These are phyloP conservation scores for Ceratocystis eucalypticola DNA, from an alignment of 2,329 filamentous ascomycete species.

Conservation along the genomic window DNA sequence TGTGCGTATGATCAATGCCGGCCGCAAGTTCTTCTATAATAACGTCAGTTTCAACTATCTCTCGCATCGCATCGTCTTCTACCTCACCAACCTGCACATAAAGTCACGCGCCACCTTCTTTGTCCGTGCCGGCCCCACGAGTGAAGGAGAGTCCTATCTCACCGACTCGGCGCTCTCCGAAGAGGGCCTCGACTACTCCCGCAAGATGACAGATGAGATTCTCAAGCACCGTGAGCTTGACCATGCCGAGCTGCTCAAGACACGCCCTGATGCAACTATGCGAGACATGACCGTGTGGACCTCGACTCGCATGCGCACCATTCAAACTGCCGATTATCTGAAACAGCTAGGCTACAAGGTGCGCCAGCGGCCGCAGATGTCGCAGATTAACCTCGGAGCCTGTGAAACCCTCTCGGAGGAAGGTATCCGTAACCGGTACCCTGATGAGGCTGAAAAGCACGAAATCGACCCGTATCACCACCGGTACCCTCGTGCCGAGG, in stretches of 20 bases:
- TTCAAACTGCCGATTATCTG: conserved; percentile 79
- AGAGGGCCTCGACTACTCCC: conserved; percentile 66
- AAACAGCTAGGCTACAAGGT: conserved; percentile 69
- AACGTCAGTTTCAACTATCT: conserved; percentile 95
- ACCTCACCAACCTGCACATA: conserved; percentile 93
- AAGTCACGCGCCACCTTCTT: conserved; percentile 92
- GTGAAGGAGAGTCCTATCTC: conserved; percentile 85
- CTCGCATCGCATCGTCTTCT: conserved; percentile 94
- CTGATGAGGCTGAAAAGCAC: conserved; percentile 85
- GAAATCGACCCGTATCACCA: conserved; percentile 94
- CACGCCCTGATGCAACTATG: conserved; percentile 52
- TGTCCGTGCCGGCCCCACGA: conserved; percentile 69
- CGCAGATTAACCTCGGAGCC: conserved; percentile 89
- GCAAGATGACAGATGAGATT: conserved; percentile 73
- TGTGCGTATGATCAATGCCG: conserved; percentile 99
- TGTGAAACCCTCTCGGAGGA: conserved; percentile 86
- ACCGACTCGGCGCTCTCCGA: conserved; percentile 73
- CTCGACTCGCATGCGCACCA: conserved; percentile 75
- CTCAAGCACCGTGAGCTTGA: conserved; percentile 74
- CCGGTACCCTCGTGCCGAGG: conserved; percentile 86
- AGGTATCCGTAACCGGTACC: conserved; percentile 67
- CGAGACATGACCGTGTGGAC: conserved; percentile 88
- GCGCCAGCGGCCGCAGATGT: conserved; percentile 87
- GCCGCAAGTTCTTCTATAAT: conserved; percentile 85
- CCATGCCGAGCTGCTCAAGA: conserved; percentile 51